Conservation (phyloP, 2,329 filamentous ascomycete species). For the Fusarium redolens region DNA sequence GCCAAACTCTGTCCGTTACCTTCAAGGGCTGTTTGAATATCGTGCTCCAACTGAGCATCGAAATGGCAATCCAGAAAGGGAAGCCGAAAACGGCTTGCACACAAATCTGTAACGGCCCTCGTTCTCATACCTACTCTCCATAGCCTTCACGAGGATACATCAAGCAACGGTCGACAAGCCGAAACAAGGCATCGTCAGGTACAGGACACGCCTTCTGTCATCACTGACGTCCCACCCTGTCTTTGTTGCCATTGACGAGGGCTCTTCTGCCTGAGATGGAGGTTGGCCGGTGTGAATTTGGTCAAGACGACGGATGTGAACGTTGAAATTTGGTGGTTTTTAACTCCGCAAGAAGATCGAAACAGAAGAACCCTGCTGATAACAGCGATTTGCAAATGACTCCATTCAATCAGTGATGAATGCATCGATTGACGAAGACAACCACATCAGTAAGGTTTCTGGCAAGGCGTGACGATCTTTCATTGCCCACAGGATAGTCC, state of each 20-base stretch:
- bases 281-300: constrained; percentile 40
- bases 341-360: constrained; percentile 10
- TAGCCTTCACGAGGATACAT: constrained; percentile 6
- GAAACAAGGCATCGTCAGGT: constrained; percentile 34
- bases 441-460: constrained; percentile 25
- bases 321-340: constrained; percentile 7
- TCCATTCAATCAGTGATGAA: constrained; percentile 35
- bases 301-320: constrained; percentile 4
- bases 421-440: constrained; percentile 35
- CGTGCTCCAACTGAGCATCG: constrained; percentile 5
- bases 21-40: constrained; percentile 17
- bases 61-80: constrained; percentile 30
- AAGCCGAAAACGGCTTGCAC: constrained; percentile 24
- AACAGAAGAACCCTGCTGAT: constrained; percentile 35
- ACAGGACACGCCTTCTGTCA: constrained; percentile 34
- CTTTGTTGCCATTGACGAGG: constrained; percentile 14
- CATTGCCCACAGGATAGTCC: constrained; percentile 43
- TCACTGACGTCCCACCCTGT: constrained; percentile 37
- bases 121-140: constrained; percentile 15
- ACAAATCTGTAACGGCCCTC: constrained; percentile 31
- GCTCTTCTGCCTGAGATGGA: constrained; percentile 27
- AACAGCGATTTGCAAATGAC: constrained; percentile 30
- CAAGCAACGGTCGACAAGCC: constrained; percentile 21
- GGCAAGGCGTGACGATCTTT: constrained; percentile 30
- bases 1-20: constrained; percentile 12